These are phyloP conservation scores for Acorus calamus DNA, from an alignment of 106 monocot genomes.

Conservation along the genomic window DNA sequence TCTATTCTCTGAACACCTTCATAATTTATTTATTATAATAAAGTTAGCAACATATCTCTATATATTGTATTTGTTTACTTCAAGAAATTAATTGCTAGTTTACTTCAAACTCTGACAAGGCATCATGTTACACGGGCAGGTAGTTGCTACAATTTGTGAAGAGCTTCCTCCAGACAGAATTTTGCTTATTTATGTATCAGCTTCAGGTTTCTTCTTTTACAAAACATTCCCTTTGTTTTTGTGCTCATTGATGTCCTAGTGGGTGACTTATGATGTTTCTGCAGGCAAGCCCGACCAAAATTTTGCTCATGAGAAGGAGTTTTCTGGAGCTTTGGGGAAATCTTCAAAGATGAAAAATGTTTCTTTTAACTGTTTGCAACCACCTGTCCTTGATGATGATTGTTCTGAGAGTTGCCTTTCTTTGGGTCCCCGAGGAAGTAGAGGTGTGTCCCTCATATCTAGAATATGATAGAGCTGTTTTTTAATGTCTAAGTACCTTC, in stretches of 20 bases:
- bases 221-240: not conserved
- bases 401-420: constrained; percentile 28
- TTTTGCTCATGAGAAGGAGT: constrained; percentile 29
- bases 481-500: no score
- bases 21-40: no score
- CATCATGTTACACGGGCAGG: constrained; percentile 20
- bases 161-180: constrained; percentile 64
- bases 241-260: not conserved
- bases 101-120: no score
- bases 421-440: constrained; percentile 62
- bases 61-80: no score
- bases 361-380: constrained; percentile 13
- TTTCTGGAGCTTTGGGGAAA: constrained; percentile 17
- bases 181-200: constrained; percentile 78
- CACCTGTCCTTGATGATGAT: constrained; percentile 9
- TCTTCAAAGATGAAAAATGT: constrained; percentile 11
- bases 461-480: not conserved
- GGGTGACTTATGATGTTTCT: constrained; percentile 8
- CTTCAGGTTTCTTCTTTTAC: constrained; percentile 53
- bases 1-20: no score
- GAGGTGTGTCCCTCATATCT: constrained; percentile 29
- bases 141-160: constrained; percentile 69
- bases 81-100: no score
- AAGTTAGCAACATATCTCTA: no score
- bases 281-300: constrained; percentile 50